Evolutionary conservation across 345 rosid genomes (phyloP).

Genomic region (Passiflora organensis): DNA sequence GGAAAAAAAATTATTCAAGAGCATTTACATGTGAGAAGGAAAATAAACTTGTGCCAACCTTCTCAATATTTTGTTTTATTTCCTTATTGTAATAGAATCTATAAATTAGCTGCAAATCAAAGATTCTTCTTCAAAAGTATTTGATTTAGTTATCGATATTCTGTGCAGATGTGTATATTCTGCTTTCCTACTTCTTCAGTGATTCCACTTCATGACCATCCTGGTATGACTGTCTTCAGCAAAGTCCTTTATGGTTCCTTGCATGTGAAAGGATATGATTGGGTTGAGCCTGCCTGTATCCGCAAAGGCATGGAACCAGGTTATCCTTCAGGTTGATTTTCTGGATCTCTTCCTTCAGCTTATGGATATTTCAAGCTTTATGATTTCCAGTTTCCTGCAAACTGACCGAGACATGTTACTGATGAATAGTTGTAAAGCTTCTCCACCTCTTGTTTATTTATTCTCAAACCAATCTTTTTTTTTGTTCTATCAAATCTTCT

Average conservation of each 20-base stretch:
- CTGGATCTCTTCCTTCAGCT: conserved; percentile 6
- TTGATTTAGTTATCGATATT: neutral
- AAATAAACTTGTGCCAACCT: no score
- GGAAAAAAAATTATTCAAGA: no score
- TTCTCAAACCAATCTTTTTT: no score
- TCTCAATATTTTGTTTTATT: no score
- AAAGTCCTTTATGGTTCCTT: conserved; percentile 86
- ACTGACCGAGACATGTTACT: neutral
- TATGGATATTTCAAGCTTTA: no score
- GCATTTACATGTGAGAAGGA: no score
- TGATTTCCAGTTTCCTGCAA: no score
- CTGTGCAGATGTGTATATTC: conserved; percentile 85
- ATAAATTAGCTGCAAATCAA: no score
- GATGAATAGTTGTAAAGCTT: neutral
- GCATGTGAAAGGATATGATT: conserved; percentile 92
- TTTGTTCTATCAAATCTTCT: no score
- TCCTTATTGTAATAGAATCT: no score
- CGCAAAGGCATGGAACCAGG: conserved; percentile 42
- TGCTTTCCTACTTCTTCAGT: conserved; percentile 92
- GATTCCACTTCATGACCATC: conserved; percentile 96
- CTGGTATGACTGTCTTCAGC: conserved; percentile 92
- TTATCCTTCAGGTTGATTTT: conserved; percentile 36
- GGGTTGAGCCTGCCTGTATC: conserved; percentile 79
- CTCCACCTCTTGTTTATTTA: no score
- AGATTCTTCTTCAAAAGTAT: no score